phyloP scores from a whole-genome alignment of 1,139 yeast species.

The Lodderomyces elongisporus region DNA sequence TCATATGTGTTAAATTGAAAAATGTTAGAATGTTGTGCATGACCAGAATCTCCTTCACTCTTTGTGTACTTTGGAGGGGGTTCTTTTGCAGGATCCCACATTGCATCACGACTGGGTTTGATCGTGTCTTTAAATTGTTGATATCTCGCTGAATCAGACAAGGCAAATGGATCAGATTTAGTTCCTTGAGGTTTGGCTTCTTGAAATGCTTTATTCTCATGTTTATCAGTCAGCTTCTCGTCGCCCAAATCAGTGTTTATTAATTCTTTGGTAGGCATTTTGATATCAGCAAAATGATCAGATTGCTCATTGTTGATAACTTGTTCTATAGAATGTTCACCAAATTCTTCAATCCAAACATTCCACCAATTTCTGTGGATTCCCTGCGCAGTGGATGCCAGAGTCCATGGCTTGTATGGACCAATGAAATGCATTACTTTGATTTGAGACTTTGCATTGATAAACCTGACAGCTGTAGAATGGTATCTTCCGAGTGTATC shows the following conservation, averaged over 20 bases:
- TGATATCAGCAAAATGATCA: too few species aligned
- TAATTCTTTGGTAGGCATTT: too few species aligned
- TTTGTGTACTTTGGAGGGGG: constrained; percentile 25
- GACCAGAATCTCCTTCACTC: too few species aligned
- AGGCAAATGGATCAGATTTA: constrained; percentile 18
- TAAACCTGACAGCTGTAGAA: constrained; percentile 23
- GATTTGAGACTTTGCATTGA: constrained; percentile 29
- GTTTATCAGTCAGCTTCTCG: background rate
- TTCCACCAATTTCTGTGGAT: constrained; percentile 41
- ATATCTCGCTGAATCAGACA: constrained; percentile 26
- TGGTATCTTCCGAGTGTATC: constrained; percentile 20
- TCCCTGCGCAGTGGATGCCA: constrained; percentile 16
- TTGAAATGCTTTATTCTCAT: background rate
- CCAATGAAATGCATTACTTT: constrained; percentile 82
- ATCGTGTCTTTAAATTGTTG: constrained; percentile 17
- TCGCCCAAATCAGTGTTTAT: background rate
- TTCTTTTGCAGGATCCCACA: constrained; percentile 38
- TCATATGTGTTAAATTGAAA: background rate
- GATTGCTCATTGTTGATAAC: constrained; percentile 10
- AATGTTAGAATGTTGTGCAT: background rate
- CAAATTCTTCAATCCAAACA: constrained; percentile 35
- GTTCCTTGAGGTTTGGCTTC: background rate
- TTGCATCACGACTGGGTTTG: constrained; percentile 22
- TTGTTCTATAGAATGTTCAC: constrained; percentile 15
- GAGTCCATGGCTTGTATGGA: constrained; percentile 72